phyloP scores from a whole-genome alignment of 23 red algal species.

The Gracilaria domingensis region DNA sequence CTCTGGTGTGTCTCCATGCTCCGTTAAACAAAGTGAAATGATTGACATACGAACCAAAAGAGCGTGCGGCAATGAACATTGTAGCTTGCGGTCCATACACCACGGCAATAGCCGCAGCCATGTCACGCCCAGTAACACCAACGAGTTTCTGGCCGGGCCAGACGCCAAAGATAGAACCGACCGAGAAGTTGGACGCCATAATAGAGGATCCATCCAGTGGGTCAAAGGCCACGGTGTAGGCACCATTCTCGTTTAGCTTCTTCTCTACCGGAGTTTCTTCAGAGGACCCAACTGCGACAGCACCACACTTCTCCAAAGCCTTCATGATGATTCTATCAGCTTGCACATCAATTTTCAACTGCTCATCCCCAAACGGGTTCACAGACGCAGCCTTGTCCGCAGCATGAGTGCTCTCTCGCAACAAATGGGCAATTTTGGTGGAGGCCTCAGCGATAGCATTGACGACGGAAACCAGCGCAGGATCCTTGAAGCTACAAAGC shows the following conservation, averaged over 20 bases:
- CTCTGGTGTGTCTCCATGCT: constrained; percentile 29
- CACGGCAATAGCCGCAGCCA: constrained; percentile 55
- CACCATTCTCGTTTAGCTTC: constrained; percentile 5
- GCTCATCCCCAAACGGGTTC: constrained; percentile 80
- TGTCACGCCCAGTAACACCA: constrained; percentile 60
- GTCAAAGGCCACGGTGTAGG: constrained; percentile 86
- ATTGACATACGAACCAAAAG: background rate
- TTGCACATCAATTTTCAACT: constrained; percentile 71
- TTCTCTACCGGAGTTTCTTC: constrained; percentile 64
- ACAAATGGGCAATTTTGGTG: background rate
- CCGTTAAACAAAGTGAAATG: background rate
- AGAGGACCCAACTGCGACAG: constrained; percentile 71
- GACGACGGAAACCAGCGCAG: constrained; percentile 1
- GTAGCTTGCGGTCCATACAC: constrained; percentile 90
- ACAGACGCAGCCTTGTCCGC: constrained; percentile 41
- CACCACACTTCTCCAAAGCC: constrained; percentile 26
- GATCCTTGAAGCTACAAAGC: background rate
- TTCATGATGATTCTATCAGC: constrained; percentile 71
- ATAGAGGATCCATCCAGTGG: constrained; percentile 94
- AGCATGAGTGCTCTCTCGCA: constrained; percentile 26
- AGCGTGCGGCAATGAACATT: constrained; percentile 61
- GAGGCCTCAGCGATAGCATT: constrained; percentile 22
- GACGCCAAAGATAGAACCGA: constrained; percentile 94
- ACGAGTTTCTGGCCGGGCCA: constrained; percentile 53
- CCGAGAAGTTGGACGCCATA: constrained; percentile 88